These are phyloP conservation scores for Eucalyptus leucophloia DNA, from an alignment of 345 rosid genomes.

Conservation along the genomic window DNA sequence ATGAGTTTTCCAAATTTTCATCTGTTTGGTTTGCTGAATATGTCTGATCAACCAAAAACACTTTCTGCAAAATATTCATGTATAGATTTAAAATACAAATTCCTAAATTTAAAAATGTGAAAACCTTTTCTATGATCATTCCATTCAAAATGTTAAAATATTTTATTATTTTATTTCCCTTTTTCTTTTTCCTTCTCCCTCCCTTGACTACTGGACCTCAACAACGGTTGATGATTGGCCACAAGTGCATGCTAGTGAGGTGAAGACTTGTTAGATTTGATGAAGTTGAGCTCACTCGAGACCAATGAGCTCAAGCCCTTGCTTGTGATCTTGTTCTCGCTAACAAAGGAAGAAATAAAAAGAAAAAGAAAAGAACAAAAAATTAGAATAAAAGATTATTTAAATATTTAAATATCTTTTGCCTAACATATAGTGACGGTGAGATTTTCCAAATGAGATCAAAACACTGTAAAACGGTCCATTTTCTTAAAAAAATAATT, in stretches of 20 bases:
- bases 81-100: no score
- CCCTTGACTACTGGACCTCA: rapidly evolving
- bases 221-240: rapidly evolving
- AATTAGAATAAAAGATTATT: no score
- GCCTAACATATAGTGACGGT: no score
- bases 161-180: rapidly evolving
- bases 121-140: no score
- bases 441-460: not conserved
- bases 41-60: not conserved
- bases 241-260: rapidly evolving
- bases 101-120: no score
- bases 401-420: no score
- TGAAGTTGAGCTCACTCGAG: no score
- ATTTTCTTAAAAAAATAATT: no score
- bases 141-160: rapidly evolving
- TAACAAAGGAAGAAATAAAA: rapidly evolving
- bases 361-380: no score
- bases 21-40: rapidly evolving
- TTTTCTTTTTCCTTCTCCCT: not conserved
- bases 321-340: rapidly evolving
- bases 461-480: not conserved
- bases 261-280: rapidly evolving
- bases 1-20: no score
- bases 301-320: no score
- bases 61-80: no score